Conservation (phyloP, 108 stramenopile species). For the Cyclotella sp. region DNA sequence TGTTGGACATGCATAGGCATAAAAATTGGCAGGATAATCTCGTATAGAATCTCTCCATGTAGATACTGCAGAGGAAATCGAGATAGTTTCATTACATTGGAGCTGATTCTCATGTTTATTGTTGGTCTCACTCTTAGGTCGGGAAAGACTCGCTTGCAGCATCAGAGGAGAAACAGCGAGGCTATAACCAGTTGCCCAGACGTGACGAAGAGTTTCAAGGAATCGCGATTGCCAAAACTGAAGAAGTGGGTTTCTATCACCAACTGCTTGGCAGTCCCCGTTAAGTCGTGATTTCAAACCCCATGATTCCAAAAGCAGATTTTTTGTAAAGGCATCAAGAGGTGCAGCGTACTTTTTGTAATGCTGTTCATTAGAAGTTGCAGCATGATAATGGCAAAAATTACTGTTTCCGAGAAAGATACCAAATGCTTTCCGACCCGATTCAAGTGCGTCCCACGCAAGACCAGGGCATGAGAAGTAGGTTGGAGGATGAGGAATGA, state of each 20-base stretch:
- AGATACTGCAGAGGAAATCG: constrained; percentile 26
- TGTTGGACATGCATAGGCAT: constrained; percentile 48
- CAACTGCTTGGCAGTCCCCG: not conserved
- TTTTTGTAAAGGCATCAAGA: constrained; percentile 30
- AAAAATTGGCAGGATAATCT: constrained; percentile 55
- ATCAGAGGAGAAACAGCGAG: constrained; percentile 7
- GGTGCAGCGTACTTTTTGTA: constrained; percentile 24
- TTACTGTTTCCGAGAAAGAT: constrained; percentile 21
- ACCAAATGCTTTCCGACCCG: constrained; percentile 18
- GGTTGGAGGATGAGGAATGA: constrained; percentile 51
- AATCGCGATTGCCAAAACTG: constrained; percentile 46
- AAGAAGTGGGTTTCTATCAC: constrained; percentile 27
- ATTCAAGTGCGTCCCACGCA: constrained; percentile 41
- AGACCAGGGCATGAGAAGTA: constrained; percentile 50
- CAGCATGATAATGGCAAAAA: not conserved
- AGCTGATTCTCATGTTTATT: constrained; percentile 12
- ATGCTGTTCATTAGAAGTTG: not conserved
- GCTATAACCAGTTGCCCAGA: constrained; percentile 43
- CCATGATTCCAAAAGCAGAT: constrained; percentile 39
- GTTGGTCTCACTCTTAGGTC: constrained; percentile 5
- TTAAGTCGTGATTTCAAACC: constrained; percentile 22
- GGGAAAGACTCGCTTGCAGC: not conserved
- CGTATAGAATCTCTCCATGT: constrained; percentile 46
- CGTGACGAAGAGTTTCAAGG: constrained; percentile 39
- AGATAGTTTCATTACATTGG: constrained; percentile 22